Base-by-base conservation (phyloP, 345 rosid species). In the Salix brachista region DNA sequence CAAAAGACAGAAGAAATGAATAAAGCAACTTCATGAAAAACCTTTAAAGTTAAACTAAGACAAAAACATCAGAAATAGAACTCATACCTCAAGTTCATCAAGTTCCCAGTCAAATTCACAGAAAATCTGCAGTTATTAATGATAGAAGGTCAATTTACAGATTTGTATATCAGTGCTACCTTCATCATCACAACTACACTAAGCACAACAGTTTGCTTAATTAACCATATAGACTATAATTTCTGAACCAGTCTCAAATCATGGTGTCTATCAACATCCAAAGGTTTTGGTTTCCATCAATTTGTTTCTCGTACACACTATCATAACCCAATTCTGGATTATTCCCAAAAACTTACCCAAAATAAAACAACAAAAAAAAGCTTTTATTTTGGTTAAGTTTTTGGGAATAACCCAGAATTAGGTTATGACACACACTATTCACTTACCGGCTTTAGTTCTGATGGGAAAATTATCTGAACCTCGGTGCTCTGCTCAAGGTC, bases 61-160 rank as follows among this genome's bases (percentile, higher is more conserved):
- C 21, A 25, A 12, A 66, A 65, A 64, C 65, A 26, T 17, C 62
- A 75, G 18, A 69, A 71, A 76, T 71, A 36, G 23, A 80, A 71
- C 75, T 46, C 80, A 73, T 83, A 96, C 99, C 90, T 96, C 91
- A 78, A 91, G 83, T 69, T 92, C 94, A 65, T 96, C 99, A 32
- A 91, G 25, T 72, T 88, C 94, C 99, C 99, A 96, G 85, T 96
- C 99, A 80, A 90, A 96, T 75, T 92, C 97, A 74, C 98, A 90
- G 17, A 96, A 84, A 79, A 94, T 88, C 99, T 96, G 92, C 88
- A 91, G 69, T 77, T 34, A 66, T 34, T 67, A 72, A 83, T 54
- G 42, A 44, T 41, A 61, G n/a, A 75, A 42, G 52, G 60, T 85
- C 75, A 86, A 65, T 30, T 26, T 62, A 65, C 13, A 61, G 56